Percentiles rank a stretch among this genome's conserved stretches.
Evolutionary conservation across 208 protist species (phyloP).

Genomic region (Trypanosoma platydactyli): DNA sequence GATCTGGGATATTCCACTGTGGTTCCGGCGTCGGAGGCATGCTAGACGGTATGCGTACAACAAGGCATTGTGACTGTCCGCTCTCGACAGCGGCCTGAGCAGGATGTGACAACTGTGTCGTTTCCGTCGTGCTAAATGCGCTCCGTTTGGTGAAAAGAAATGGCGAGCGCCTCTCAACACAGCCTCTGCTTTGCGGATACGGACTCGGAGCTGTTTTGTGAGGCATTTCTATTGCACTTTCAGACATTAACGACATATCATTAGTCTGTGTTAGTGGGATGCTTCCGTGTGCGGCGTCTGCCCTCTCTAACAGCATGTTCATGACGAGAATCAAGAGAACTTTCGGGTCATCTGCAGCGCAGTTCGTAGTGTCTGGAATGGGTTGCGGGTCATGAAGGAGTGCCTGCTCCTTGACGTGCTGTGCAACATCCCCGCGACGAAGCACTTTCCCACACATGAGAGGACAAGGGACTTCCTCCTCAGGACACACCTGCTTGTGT

Average conservation of each 20-base stretch:
- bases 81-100: no score
- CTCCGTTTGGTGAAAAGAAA: no score
- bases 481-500: constrained; percentile 27
- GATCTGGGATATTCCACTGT: constrained; percentile 1
- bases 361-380: constrained; percentile 24
- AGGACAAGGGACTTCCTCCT: constrained; percentile 33
- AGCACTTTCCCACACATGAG: constrained; percentile 33
- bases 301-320: constrained; percentile 31
- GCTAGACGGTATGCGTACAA: not conserved
- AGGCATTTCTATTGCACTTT: not conserved
- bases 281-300: not conserved
- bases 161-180: no score
- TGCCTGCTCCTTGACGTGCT: constrained; percentile 32
- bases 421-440: constrained; percentile 26
- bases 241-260: not conserved
- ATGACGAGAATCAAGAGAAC: constrained; percentile 38
- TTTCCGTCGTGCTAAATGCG: no score
- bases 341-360: constrained; percentile 33
- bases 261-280: not conserved
- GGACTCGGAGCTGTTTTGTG: not conserved
- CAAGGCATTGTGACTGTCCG: no score
- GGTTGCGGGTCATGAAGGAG: constrained; percentile 25
- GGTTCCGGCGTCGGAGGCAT: not conserved
- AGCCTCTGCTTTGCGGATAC: not conserved
- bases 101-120: not conserved